These are phyloP conservation scores for Aspergillus novofumigatus DNA, from an alignment of 2,329 filamentous ascomycete species.

Conservation along the genomic window DNA sequence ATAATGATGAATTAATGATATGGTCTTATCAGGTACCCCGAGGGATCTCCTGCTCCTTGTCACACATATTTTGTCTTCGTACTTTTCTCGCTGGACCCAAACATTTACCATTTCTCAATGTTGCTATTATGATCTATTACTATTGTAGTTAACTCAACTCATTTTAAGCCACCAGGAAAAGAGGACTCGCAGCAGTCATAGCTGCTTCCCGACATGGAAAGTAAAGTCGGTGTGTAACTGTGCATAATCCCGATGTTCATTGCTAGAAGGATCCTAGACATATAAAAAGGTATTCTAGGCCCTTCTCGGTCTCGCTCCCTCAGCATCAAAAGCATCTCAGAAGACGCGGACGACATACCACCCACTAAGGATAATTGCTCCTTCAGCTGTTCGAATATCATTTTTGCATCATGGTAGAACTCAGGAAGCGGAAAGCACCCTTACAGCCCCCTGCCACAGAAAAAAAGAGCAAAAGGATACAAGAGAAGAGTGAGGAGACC, in stretches of 20 bases:
- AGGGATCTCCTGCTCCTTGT: neutral
- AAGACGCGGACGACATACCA: neutral
- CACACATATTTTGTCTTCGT: neutral
- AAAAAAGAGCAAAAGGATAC: conserved; percentile 27
- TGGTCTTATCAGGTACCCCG: neutral
- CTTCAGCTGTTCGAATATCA: neutral
- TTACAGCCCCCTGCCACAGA: conserved; percentile 38
- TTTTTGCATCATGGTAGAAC: conserved; percentile 46
- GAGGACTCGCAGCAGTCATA: neutral
- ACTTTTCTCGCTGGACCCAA: neutral
- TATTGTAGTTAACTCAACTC: no score
- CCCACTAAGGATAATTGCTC: neutral
- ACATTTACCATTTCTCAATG: neutral
- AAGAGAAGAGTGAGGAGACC: conserved; percentile 29
- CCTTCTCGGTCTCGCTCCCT: neutral
- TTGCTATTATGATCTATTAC: neutral
- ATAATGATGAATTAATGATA: neutral
- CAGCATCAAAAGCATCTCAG: neutral
- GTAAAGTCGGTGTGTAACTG: neutral
- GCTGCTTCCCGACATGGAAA: neutral
- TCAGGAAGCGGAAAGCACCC: conserved; percentile 60
- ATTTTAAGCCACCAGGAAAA: neutral
- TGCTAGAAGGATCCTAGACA: neutral
- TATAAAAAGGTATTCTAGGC: neutral
- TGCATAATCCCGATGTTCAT: neutral